These are phyloP conservation scores for Penicillium coffeae DNA, from an alignment of 495 filamentous ascomycete genomes.

Conservation along the genomic window DNA sequence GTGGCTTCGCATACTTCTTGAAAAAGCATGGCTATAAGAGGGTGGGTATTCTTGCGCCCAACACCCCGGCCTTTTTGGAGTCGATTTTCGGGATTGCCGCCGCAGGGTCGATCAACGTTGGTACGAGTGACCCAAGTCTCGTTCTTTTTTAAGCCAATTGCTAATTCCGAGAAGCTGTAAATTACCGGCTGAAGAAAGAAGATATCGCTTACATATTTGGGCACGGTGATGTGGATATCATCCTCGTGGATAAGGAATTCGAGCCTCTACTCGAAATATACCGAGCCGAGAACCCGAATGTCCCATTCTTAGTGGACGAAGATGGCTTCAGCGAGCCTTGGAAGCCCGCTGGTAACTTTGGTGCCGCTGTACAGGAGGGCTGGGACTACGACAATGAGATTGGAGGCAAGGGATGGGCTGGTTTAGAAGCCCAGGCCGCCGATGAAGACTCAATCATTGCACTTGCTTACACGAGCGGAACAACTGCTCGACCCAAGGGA, in stretches of 20 bases:
- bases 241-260: constrained; percentile 84
- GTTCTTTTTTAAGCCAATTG: not conserved
- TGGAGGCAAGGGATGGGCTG: constrained; percentile 71
- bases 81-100: constrained; percentile 84
- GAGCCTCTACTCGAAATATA: constrained; percentile 63
- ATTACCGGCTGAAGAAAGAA: constrained; percentile 81
- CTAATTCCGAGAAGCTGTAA: constrained; percentile 52
- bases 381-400: constrained; percentile 60
- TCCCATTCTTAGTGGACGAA: constrained; percentile 74
- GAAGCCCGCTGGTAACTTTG: constrained; percentile 71
- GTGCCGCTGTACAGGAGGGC: constrained; percentile 79
- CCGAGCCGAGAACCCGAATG: constrained; percentile 48
- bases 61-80: constrained; percentile 93
- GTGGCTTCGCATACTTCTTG: constrained; percentile 84
- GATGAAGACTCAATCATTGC: constrained; percentile 80
- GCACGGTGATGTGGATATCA: constrained; percentile 79
- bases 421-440: constrained; percentile 59
- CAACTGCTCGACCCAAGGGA: constrained; percentile 88
- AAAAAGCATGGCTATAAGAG: constrained; percentile 64
- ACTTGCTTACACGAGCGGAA: constrained; percentile 89
- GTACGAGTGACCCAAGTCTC: constrained; percentile 24
- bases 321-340: constrained; percentile 48
- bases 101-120: constrained; percentile 75
- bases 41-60: constrained; percentile 78
- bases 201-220: constrained; percentile 89